Evolutionary conservation across 176 grass and related monocot genomes (phyloP), one percentile per base, ranked within the genome.

Genomic region (Thinopyrum elongatum): DNA sequence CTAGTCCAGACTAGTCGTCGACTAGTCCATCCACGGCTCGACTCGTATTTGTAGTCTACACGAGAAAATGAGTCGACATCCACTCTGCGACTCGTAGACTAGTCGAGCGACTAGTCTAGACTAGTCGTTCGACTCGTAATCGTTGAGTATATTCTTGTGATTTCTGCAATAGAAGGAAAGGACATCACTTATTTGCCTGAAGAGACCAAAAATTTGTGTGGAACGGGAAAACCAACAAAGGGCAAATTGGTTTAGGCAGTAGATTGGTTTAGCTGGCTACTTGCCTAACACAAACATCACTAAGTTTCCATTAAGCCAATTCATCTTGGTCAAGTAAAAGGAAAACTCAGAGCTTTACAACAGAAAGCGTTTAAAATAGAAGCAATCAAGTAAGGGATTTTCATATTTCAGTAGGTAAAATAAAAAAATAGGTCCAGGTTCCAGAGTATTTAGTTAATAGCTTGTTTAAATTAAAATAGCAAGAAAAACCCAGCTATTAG

Each of bases 341-440:
- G 21, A 70, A 71, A 13, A 39, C 14, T 31, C 42, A 66, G 22
- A 22, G 22, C 15, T 66, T 64, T 64, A 38, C 36, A 65, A 65
- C 23, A 44, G 36, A 80, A 63, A 64, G 29, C 46, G 23, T 79
- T 73, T 36, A 21, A 35, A 21, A 41, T 8, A 27, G 14, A 27
- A 49, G 38, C 12, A 62, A 86, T 5, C 81, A 66, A 81, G 63
- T 9, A 82, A 87, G 28, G 25, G 46, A 76, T 5, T 64, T 63
- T 57, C 53, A 17, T 26, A 80, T 27, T 81, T 72, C 17, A 30
- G 3, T 34, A 69, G 33, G 23, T 12, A 68, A 39, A 70, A 71
- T 27, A 80, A 65, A 65, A 72, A 79, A 8, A 8, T 29, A 57
- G n/a, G 23, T n/a, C 44, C 47, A 30, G 30, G 7, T 65, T 64